Percentiles rank a stretch among this genome's conserved stretches.
Evolutionary conservation across 495 filamentous ascomycete species (phyloP).

Genomic region (Jackrogersella multiformis): DNA sequence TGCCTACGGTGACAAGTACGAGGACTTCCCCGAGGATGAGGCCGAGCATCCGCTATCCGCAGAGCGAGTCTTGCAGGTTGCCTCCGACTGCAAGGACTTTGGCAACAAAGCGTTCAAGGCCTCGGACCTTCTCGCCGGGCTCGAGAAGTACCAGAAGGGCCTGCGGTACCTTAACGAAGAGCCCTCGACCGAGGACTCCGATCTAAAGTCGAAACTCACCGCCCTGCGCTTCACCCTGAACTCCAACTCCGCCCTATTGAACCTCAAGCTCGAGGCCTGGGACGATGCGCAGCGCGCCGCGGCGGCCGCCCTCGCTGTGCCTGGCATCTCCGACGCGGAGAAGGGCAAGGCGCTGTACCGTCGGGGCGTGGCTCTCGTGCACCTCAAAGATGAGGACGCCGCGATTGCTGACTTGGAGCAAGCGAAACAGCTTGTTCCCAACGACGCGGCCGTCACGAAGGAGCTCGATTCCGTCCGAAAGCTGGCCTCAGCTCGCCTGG

Average conservation of each 20-base stretch:
- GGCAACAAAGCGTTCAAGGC: slow-evolving; percentile 93
- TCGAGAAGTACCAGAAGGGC: slow-evolving; percentile 98
- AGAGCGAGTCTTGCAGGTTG: slow-evolving; percentile 76
- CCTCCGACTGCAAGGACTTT: slow-evolving; percentile 86
- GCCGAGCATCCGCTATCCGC: slow-evolving; percentile 62
- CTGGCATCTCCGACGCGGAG: slow-evolving; percentile 74
- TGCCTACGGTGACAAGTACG: slow-evolving; percentile 87
- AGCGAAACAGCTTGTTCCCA: slow-evolving; percentile 77
- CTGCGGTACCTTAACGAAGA: slow-evolving; percentile 93
- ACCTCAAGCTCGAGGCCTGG: slow-evolving; percentile 79
- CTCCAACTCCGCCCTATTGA: slow-evolving; percentile 80
- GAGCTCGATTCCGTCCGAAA: slow-evolving; percentile 82
- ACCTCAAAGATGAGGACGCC: slow-evolving; percentile 84
- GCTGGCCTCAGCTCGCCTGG: slow-evolving; percentile 71
- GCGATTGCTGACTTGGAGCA: slow-evolving; percentile 80
- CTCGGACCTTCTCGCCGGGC: slow-evolving; percentile 70
- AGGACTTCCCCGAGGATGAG: slow-evolving; percentile 93
- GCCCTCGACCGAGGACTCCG: slow-evolving; percentile 77
- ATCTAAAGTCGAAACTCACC: slow-evolving; percentile 69
- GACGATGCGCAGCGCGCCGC: slow-evolving; percentile 75
- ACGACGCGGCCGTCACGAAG: slow-evolving; percentile 76
- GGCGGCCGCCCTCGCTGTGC: slow-evolving; percentile 74
- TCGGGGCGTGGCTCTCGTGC: slow-evolving; percentile 74
- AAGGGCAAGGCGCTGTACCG: slow-evolving; percentile 89
- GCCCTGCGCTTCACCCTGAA: slow-evolving; percentile 79